phyloP scores from a whole-genome alignment of 768 basidiomycete genomes.

The Suillus variegatus region DNA sequence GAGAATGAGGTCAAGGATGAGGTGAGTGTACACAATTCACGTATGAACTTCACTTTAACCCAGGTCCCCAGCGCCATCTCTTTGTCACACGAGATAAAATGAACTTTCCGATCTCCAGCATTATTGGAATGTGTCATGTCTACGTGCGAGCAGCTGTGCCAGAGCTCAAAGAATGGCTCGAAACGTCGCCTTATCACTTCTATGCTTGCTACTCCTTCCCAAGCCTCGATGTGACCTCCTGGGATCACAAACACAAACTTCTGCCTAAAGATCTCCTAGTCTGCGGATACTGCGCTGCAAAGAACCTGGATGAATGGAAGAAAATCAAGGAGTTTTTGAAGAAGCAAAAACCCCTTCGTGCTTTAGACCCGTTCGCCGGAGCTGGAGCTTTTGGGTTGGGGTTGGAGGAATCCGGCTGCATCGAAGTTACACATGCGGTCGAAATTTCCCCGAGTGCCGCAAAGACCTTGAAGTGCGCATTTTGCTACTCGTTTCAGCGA shows the following conservation, averaged over 20 bases:
- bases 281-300: constrained; percentile 45
- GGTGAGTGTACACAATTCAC: constrained; percentile 35
- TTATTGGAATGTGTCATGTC: constrained; percentile 54
- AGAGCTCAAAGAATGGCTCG: constrained; percentile 47
- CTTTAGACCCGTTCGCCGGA: constrained; percentile 47
- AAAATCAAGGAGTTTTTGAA: constrained; percentile 34
- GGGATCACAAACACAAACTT: constrained; percentile 38
- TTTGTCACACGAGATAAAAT: constrained; percentile 55
- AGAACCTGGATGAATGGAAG: constrained; percentile 32
- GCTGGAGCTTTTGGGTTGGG: constrained; percentile 64
- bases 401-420: constrained; percentile 52
- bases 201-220: constrained; percentile 56
- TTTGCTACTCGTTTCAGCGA: background rate
- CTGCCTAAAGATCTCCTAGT: constrained; percentile 38
- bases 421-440: constrained; percentile 63
- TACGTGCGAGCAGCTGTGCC: constrained; percentile 35
- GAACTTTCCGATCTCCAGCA: constrained; percentile 33
- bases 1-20: constrained; percentile 51
- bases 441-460: constrained; percentile 81
- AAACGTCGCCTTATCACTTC: constrained; percentile 57
- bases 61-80: constrained; percentile 51
- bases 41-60: background rate
- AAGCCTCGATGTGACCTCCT: constrained; percentile 36
- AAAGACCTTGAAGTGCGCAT: constrained; percentile 56
- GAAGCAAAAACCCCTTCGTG: constrained; percentile 27